Evolutionary conservation across 164 flowering plant species (phyloP), one percentile per base, ranked within the genome.

Genomic region (Nymphaea thermarum): DNA sequence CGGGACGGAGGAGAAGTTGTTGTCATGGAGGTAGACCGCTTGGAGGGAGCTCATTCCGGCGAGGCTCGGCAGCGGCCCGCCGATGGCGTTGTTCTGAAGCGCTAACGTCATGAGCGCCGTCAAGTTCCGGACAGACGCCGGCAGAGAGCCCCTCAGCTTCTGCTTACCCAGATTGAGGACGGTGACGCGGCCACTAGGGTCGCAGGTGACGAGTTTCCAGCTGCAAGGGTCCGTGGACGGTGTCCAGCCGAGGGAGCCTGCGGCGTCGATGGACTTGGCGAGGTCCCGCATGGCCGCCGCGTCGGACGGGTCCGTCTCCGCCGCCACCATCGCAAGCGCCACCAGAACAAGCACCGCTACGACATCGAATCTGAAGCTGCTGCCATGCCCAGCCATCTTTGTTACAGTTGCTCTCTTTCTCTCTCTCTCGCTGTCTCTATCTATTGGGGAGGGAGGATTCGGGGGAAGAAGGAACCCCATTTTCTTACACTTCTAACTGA

Each of bases 11-110:
- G 71, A 62, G 53, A 94, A 91, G 65, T 71, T 77, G 72, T 94
- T 94, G 65, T 75, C 73, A 71, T 82, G 80, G 5, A 94, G 78
- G 73, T 89, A 65, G 3, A 89, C 42, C 2, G 80, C 81, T 70
- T 86, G 84, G n/a, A 94, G 67, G 0, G 86, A 78, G 59, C 74
- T 60, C 68, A 94, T 70, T 16, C 90, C 98, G 65, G 45, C 78
- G n/a, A 94, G 73, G 65, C 77, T 80, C 0, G 98, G 97, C 3
- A 94, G 70, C 44, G 89, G 82, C 11, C 98, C 98, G 4, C 87
- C 70, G 51, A 94, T 69, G 16, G 76, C 67, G 79, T 90, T 89
- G 67, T 74, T 71, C 65, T 85, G 88, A 7, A 94, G 80, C 83
- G 90, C 99, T 4, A 94, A 72, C 6, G 84, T 78, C 65, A 82